phyloP scores from a whole-genome alignment of 1,284 basidiomycete genomes.

The Sphaerobolus stellatus region DNA sequence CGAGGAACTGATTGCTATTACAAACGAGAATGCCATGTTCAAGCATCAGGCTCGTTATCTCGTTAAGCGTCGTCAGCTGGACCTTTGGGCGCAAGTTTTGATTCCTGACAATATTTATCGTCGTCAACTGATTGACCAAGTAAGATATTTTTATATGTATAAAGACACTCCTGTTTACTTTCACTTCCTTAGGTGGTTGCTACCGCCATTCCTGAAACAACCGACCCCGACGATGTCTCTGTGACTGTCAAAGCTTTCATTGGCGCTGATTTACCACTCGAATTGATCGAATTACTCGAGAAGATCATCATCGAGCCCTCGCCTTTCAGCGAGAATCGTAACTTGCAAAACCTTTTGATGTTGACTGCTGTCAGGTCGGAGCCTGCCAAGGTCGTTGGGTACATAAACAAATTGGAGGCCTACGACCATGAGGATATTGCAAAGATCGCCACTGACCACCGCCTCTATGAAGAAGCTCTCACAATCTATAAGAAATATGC shows the following conservation, averaged over 20 bases:
- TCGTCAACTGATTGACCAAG: conserved; percentile 94
- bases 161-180: background rate
- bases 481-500: conserved; percentile 96
- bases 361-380: conserved; percentile 97
- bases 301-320: conserved; percentile 98
- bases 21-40: conserved; percentile 99
- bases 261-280: conserved; percentile 93
- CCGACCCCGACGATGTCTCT: conserved; percentile 98
- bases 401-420: conserved; percentile 96
- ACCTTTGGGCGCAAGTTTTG: conserved; percentile 97
- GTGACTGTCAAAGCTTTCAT: conserved; percentile 99
- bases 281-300: conserved; percentile 96
- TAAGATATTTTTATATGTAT: conserved; percentile 30
- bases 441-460: conserved; percentile 95
- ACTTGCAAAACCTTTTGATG: conserved; percentile 91
- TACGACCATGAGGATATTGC: conserved; percentile 96
- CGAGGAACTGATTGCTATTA: conserved; percentile 95
- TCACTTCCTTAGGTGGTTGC: conserved; percentile 70
- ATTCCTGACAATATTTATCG: conserved; percentile 89
- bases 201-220: conserved; percentile 95
- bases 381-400: conserved; percentile 97
- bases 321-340: conserved; percentile 96
- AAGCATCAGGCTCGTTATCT: conserved; percentile 99
- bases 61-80: conserved; percentile 92
- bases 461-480: conserved; percentile 95